A percentile compares a stretch with the other conserved stretches of the same genome.
phyloP scores from a whole-genome alignment of 176 grass and related monocot species.

The Oryza officinalis region DNA sequence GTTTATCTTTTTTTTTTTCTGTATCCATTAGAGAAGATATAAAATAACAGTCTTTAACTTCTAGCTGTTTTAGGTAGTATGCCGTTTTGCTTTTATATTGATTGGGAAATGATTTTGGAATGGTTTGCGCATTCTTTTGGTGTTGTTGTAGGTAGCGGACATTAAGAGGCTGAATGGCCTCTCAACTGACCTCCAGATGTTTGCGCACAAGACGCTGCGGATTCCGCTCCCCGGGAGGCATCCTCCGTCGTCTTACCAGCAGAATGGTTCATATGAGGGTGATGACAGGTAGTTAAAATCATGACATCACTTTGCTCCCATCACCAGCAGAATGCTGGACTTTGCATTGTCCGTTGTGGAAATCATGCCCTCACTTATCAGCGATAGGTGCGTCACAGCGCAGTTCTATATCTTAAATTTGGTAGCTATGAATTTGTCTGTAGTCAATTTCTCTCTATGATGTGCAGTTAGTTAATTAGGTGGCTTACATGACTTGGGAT shows the following conservation, averaged over 20 bases:
- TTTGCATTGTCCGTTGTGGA: background rate
- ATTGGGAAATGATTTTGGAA: slow-evolving; percentile 24
- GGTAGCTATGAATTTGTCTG: background rate
- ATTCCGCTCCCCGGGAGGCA: slow-evolving; percentile 87
- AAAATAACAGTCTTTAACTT: slow-evolving; percentile 36
- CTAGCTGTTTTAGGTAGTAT: slow-evolving; percentile 23
- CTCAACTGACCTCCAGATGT: slow-evolving; percentile 94
- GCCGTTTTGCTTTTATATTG: background rate
- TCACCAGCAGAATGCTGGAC: background rate
- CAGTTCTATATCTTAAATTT: background rate
- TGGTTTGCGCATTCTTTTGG: background rate
- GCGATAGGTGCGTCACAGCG: background rate
- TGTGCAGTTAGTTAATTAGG: slow-evolving; percentile 12
- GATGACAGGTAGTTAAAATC: slow-evolving; percentile 37
- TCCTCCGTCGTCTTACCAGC: slow-evolving; percentile 56
- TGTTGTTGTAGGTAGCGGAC: slow-evolving; percentile 69
- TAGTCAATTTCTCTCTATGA: background rate
- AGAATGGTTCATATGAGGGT: slow-evolving; percentile 50
- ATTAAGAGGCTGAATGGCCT: slow-evolving; percentile 88
- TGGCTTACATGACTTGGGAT: slow-evolving; percentile 4
- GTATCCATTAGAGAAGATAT: slow-evolving; percentile 12
- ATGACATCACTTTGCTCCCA: background rate
- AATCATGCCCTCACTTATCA: background rate
- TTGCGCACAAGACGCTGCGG: slow-evolving; percentile 76
- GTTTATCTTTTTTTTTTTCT: slow-evolving; percentile 16